Evolutionary conservation across 2,329 filamentous ascomycete species (phyloP).

Genomic region (Paramyrothecium roridum): DNA sequence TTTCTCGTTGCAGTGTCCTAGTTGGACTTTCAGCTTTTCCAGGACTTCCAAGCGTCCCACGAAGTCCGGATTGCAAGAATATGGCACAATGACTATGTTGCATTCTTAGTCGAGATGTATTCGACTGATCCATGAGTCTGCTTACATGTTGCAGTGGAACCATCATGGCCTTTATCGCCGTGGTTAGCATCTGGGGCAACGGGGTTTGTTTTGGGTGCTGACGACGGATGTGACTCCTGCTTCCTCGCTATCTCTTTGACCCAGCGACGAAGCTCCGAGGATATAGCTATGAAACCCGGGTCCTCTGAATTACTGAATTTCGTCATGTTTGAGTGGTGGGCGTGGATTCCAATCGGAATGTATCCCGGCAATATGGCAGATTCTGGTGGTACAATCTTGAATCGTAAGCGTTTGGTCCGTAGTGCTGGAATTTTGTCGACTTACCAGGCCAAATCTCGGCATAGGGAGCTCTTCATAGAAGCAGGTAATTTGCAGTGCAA

Average conservation of each 20-base stretch:
- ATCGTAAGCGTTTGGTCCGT: background rate
- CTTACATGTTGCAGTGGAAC: too few species aligned
- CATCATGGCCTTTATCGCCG: too few species aligned
- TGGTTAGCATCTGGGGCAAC: too few species aligned
- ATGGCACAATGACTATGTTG: slow-evolving; percentile 1
- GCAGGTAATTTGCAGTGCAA: slow-evolving; percentile 8
- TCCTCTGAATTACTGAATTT: background rate
- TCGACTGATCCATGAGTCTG: too few species aligned
- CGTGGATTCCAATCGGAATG: background rate
- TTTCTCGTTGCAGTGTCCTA: background rate
- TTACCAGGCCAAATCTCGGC: slow-evolving; percentile 2
- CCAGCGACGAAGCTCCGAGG: background rate
- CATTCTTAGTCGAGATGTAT: slow-evolving; percentile 3
- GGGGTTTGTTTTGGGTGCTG: too few species aligned
- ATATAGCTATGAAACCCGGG: background rate
- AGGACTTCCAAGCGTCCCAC: background rate
- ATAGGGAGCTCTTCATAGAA: slow-evolving; percentile 15
- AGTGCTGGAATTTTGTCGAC: slow-evolving; percentile 7
- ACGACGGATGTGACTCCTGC: too few species aligned
- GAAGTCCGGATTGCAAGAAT: background rate
- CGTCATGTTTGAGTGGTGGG: background rate
- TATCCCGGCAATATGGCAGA: background rate
- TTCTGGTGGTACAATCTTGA: background rate
- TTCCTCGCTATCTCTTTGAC: background rate
- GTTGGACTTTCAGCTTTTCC: background rate